A percentile compares a stretch with the other conserved stretches of the same genome.
phyloP scores from a whole-genome alignment of 169 alveolate genomes.

The Plasmodium fragile region DNA sequence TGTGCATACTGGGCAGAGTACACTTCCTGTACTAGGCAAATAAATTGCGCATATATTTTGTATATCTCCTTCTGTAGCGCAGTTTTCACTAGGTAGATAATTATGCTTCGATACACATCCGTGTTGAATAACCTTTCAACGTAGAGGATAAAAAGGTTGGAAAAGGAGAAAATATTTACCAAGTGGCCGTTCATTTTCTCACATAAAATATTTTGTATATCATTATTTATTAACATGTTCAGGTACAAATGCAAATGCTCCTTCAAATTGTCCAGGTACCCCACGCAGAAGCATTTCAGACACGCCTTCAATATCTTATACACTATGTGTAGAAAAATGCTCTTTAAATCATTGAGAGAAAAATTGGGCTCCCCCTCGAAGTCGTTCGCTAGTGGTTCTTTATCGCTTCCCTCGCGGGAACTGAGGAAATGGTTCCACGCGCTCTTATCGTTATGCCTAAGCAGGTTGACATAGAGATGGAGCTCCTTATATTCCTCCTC shows the following conservation, averaged over 20 bases:
- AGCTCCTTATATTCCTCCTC: slow-evolving; percentile 41
- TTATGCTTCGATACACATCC: slow-evolving; percentile 23
- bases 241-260: slow-evolving; percentile 26
- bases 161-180: slow-evolving; percentile 57
- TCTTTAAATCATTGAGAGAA: slow-evolving; percentile 37
- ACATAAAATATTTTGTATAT: slow-evolving; percentile 44
- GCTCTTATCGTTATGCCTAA: slow-evolving; percentile 23
- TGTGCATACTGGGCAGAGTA: not conserved
- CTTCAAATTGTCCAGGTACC: slow-evolving; percentile 42
- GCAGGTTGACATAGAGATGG: slow-evolving; percentile 23
- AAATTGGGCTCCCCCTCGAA: slow-evolving; percentile 18
- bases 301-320: slow-evolving; percentile 43
- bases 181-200: slow-evolving; percentile 69
- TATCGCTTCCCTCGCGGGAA: not conserved
- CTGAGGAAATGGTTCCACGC: not conserved
- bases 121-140: slow-evolving; percentile 60
- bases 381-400: not conserved
- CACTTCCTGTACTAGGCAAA: not conserved
- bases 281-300: slow-evolving; percentile 62
- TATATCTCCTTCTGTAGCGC: slow-evolving; percentile 29
- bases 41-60: slow-evolving; percentile 21
- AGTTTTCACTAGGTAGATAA: slow-evolving; percentile 47
- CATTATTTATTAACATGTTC: slow-evolving; percentile 39
- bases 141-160: slow-evolving; percentile 47
- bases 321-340: slow-evolving; percentile 41